Evolutionary conservation across 495 filamentous ascomycete genomes (phyloP).

Genomic region (Penicillium angulare): DNA sequence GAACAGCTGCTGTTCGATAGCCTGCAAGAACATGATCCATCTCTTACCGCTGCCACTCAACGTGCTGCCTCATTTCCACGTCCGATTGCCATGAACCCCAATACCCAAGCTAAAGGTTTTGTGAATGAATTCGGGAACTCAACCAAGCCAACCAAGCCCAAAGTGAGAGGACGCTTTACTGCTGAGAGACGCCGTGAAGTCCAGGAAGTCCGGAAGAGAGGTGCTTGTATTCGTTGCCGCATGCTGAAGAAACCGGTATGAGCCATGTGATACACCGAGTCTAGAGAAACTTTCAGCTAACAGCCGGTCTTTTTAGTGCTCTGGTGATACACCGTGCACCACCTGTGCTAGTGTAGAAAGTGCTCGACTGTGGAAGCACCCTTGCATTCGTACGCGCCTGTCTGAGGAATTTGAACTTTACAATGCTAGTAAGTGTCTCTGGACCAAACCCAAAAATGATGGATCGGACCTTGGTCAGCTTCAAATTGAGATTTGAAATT

Average conservation of each 20-base stretch:
- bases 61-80: conserved; percentile 48
- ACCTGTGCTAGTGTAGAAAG: conserved; percentile 77
- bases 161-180: conserved; percentile 67
- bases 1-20: conserved; percentile 49
- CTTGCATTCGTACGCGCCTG: conserved; percentile 74
- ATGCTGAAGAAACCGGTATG: conserved; percentile 78
- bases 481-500: too few species aligned
- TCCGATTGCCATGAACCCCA: conserved; percentile 56
- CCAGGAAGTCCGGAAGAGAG: conserved; percentile 73
- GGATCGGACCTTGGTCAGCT: too few species aligned
- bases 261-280: too few species aligned
- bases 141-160: conserved; percentile 51
- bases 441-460: not conserved
- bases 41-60: conserved; percentile 45
- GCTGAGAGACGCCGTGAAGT: conserved; percentile 71
- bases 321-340: conserved; percentile 73
- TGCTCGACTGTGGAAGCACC: conserved; percentile 76
- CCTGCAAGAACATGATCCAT: conserved; percentile 45
- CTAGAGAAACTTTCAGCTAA: conserved; percentile 13
- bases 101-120: conserved; percentile 54
- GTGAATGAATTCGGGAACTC: conserved; percentile 56
- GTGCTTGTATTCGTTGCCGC: conserved; percentile 82
- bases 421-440: conserved; percentile 50
- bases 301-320: conserved; percentile 52
- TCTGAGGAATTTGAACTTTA: conserved; percentile 72